Conservation (phyloP, 345 rosid species). For the Sisymbrium altissimum region DNA sequence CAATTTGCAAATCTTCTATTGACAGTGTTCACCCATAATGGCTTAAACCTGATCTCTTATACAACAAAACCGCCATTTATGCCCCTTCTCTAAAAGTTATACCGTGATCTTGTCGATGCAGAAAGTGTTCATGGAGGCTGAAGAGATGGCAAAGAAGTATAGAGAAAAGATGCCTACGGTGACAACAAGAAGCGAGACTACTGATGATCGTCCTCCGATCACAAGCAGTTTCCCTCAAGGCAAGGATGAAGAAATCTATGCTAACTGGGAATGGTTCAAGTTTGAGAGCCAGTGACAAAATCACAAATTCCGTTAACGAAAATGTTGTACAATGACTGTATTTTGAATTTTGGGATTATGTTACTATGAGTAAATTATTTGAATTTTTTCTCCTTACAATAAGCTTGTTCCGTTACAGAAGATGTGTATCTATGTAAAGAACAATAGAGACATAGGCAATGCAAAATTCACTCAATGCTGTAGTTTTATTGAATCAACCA, state of each 20-base stretch:
- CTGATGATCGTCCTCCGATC: constrained; percentile 34
- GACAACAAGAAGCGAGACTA: constrained; percentile 8
- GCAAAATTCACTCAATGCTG: neutral
- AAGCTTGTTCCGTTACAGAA: neutral
- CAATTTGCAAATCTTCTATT: neutral
- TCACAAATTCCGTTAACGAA: neutral
- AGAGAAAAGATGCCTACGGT: constrained; percentile 50
- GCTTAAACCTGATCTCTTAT: neutral
- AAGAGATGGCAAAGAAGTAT: constrained; percentile 80
- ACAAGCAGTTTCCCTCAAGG: constrained; percentile 40
- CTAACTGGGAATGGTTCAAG: constrained; percentile 94
- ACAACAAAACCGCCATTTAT: neutral
- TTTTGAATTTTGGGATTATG: constrained; percentile 2
- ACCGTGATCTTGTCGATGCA: constrained; percentile 17
- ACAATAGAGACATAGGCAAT: neutral
- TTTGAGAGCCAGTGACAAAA: constrained; percentile 47
- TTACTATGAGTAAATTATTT: constrained; percentile 17
- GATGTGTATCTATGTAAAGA: neutral
- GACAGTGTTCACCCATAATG: neutral
- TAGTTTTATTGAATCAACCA: constrained; percentile 13
- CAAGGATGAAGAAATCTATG: constrained; percentile 52
- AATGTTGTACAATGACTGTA: constrained; percentile 15
- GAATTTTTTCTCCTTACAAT: neutral
- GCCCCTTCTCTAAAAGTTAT: neutral
- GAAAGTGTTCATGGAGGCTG: constrained; percentile 82